Base-by-base conservation (phyloP, 192 early-diverging fungal species). In the Podila epigama region DNA sequence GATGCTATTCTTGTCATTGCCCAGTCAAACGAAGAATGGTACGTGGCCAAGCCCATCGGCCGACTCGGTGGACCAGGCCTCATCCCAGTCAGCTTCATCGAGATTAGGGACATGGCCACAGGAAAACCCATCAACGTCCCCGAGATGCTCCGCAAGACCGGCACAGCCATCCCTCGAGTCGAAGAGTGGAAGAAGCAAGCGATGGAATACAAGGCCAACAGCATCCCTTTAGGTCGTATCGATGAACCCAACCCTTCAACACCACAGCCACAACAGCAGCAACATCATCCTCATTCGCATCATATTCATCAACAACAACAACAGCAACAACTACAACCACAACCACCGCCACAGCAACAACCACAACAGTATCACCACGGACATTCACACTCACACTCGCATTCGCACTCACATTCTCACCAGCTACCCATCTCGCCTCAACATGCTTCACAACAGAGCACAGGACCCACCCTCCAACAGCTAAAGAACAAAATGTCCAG, bases 1-100 rank as follows among this genome's bases (percentile, higher is more conserved):
- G 92, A 93, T 60, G 84, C 88, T 8, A 87, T 93, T 60, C 80
- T 92, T 33, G 84, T 93, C 42, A 90, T 93, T 73, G 92, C 92
- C 28, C 90, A 93, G 56, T 91, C 89, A 39, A 91, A 90, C 40
- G 83, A 83, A 11, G 92, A 93, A 63, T 93, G 92, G 92, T 86
- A 89, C 58, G 89, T 93, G 29, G 92, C 88, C 29, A 91, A 90
- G 70, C 89, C 89, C 31, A 86, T 88, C 50, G 80, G 79, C 25
- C 80, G 88, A 29, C 72, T 87, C 5, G 86, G 86, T 20, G 86
- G 85, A 6, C 88, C 92, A 34, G 92, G 91, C 11, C 75, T 93
- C 39, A 91, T 93, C 65, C 92, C 92, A n/a, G 86, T 91, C 9
- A 84, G 88, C 27, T 93, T 89, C 86, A 82, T 93, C 29, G 85